Conservation (phyloP, 139 green algal genomes). For the Chloropicon primus region DNA sequence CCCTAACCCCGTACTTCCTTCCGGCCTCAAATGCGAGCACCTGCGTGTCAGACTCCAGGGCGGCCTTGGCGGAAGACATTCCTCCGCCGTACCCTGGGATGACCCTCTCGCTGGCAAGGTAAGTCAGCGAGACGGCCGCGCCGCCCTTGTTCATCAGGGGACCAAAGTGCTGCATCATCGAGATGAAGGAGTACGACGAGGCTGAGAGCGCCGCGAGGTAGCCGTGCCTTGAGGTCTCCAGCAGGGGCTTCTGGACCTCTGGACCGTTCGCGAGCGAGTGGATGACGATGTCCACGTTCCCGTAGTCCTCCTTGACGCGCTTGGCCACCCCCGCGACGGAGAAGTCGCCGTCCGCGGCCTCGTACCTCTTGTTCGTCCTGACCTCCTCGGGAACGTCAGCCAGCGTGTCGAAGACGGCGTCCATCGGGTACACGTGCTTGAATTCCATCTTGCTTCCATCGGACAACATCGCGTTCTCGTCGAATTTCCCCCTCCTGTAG, state of each 20-base stretch:
- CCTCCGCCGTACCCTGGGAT: conserved; percentile 96
- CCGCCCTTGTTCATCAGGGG: conserved; percentile 58
- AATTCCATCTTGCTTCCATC: conserved; percentile 90
- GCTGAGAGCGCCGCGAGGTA: conserved; percentile 95
- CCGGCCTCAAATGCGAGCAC: conserved; percentile 96
- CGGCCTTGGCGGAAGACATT: conserved; percentile 94
- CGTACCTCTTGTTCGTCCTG: conserved; percentile 73
- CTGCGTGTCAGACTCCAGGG: conserved; percentile 88
- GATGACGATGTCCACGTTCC: conserved; percentile 89
- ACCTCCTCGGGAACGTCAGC: conserved; percentile 94
- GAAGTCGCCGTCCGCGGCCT: conserved; percentile 64
- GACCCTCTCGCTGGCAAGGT: conserved; percentile 77
- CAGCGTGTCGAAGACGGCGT: conserved; percentile 90
- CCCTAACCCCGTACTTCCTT: conserved; percentile 66
- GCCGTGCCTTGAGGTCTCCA: conserved; percentile 85
- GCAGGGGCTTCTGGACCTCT: conserved; percentile 89
- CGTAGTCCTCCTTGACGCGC: conserved; percentile 63
- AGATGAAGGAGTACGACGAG: conserved; percentile 90
- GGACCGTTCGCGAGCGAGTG: conserved; percentile 98
- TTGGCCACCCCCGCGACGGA: conserved; percentile 80
- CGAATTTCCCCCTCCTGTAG: conserved; percentile 85
- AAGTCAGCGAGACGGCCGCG: conserved; percentile 84
- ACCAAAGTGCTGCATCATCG: conserved; percentile 72
- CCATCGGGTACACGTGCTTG: conserved; percentile 85
- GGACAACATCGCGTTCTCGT: conserved; percentile 74